Evolutionary conservation across 495 filamentous ascomycete species (phyloP), one percentile per base, ranked within the genome.

Genomic region (Jackrogersella minutella): DNA sequence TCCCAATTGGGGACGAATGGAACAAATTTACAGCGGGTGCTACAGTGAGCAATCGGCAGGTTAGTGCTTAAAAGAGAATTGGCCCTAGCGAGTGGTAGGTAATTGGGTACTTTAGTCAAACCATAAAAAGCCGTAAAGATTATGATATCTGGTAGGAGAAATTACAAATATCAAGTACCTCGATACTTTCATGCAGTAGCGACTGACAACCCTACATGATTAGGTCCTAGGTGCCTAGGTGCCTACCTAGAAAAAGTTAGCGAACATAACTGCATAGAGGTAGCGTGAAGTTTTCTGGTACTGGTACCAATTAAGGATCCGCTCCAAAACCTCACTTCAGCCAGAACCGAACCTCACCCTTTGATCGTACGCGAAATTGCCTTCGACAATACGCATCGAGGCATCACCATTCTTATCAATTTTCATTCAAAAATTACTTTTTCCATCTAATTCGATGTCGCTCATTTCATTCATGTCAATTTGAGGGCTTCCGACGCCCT

Each of bases 371-470:
- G 76, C 70, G 56, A 78, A 80, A 78, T 76, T 73, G 59, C 51
- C 72, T 71, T 71, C 53, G 66, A 66, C 71, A 46, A 68, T 70
- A 76, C 73, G 70, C 77, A 82, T 82, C 80, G 64, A 69, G 49
- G 50, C 74, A 68, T 57, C 69, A 68, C 70, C 77, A 78, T 68
- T 54, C 11, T 75, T 74, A 76, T 77, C 73, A 61, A 70, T 39
- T 72, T 72, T 41, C 62, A 36, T 50, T 28, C 33, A 28, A 75
- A 77, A 78, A 37, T 58, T 39, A n/a, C 50, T 54, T 47, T 14
- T 14, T 0, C 61, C 77, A 78, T 79, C 79, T 81, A 70, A 72
- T 50, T 75, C 70, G 72, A 81, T 76, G 70, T 41, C 75, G 77
- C 77, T 71, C 74, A 66, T 77, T 77, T 58, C 44, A 34, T 60